Evolutionary conservation across 257 asterid genomes (phyloP).

Genomic region (Nicotiana otophora): DNA sequence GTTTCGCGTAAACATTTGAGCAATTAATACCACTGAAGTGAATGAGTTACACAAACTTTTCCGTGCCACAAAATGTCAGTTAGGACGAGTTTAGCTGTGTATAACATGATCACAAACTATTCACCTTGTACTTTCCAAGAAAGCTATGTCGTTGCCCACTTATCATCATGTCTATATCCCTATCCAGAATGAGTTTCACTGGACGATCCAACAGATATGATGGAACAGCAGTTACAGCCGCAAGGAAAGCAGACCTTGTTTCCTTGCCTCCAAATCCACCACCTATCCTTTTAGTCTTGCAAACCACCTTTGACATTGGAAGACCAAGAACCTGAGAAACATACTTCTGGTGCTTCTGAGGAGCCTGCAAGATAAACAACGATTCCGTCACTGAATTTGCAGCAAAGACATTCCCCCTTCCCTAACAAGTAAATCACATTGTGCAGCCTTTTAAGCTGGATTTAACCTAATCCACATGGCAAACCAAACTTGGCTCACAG

Average conservation of each 20-base stretch:
- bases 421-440: not conserved
- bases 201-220: constrained; percentile 85
- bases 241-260: constrained; percentile 77
- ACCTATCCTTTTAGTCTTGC: constrained; percentile 94
- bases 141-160: constrained; percentile 96
- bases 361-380: constrained; percentile 44
- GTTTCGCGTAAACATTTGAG: not conserved
- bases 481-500: not conserved
- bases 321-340: constrained; percentile 82
- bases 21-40: not conserved
- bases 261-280: constrained; percentile 99
- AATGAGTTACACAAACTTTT: not conserved
- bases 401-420: not conserved
- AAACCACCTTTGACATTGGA: constrained; percentile 96
- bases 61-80: not conserved
- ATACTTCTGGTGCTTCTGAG: constrained; percentile 90
- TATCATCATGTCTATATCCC: constrained; percentile 90
- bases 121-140: constrained; percentile 89
- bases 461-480: not conserved
- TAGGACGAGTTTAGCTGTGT: not conserved
- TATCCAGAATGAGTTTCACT: constrained; percentile 75
- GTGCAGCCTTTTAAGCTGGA: not conserved
- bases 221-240: constrained; percentile 81
- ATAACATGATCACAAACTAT: constrained; percentile 1
- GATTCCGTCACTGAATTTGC: constrained; percentile 7